Evolutionary conservation across 768 basidiomycete genomes (phyloP).

Genomic region (Mycena vulgaris): DNA sequence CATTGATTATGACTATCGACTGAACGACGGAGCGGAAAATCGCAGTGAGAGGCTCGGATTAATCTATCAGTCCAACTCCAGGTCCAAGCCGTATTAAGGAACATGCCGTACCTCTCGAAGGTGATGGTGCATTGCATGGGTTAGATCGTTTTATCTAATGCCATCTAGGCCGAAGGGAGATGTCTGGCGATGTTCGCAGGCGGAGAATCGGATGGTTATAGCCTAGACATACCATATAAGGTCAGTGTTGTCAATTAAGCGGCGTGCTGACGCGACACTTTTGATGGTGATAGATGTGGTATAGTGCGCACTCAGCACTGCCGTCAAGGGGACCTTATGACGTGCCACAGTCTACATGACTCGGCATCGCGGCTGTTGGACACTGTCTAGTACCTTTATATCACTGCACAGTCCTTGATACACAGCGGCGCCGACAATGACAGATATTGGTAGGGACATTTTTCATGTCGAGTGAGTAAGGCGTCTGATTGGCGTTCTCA

Average conservation of each 20-base stretch:
- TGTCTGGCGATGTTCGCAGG: neutral
- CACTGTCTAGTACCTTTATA: too few relatives aligned
- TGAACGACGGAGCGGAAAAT: constrained; percentile 11
- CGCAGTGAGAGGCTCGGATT: neutral
- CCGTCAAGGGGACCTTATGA: too few relatives aligned
- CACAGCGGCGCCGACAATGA: too few relatives aligned
- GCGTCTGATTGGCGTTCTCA: too few relatives aligned
- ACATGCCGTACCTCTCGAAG: constrained; percentile 5
- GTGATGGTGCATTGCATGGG: neutral
- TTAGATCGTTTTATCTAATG: neutral
- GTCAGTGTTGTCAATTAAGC: neutral
- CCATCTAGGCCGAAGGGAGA: neutral
- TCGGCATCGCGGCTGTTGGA: too few relatives aligned
- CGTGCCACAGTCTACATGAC: too few relatives aligned
- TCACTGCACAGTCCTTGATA: too few relatives aligned
- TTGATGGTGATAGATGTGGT: constrained; percentile 22
- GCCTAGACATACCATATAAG: neutral
- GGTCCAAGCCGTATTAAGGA: constrained; percentile 9
- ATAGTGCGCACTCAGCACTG: too few relatives aligned
- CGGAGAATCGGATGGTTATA: neutral
- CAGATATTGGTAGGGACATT: too few relatives aligned
- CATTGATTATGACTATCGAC: constrained; percentile 16
- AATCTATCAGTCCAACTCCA: constrained; percentile 14
- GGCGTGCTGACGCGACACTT: neutral
- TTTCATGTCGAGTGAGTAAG: too few relatives aligned